Conservation (phyloP, 1,284 basidiomycete genomes). For the Sphagnurus paluster region DNA sequence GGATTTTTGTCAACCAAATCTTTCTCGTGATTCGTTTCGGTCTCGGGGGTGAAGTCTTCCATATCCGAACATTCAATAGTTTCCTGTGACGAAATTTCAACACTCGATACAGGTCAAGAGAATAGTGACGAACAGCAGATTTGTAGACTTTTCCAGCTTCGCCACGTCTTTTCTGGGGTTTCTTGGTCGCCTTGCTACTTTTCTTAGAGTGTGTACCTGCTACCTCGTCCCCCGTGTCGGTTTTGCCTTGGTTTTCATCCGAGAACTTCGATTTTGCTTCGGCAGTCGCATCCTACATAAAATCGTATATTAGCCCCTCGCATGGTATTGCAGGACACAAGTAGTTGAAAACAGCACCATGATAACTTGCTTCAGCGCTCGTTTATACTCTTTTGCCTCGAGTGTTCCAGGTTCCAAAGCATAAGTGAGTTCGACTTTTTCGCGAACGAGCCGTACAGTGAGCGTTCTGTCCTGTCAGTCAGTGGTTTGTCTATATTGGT, state of each 20-base stretch:
- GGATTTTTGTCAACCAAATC: no score
- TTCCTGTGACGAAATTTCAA: conserved; percentile 6
- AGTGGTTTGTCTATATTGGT: not conserved
- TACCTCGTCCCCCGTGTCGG: conserved; percentile 1
- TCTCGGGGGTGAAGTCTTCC: conserved; percentile 16
- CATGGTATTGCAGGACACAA: conserved; percentile 23
- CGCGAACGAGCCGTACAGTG: conserved; percentile 49
- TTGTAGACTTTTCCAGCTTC: conserved; percentile 16
- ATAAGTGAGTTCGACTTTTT: conserved; percentile 42
- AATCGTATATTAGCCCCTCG: not conserved
- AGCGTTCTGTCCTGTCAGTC: conserved; percentile 33
- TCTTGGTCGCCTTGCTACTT: not conserved
- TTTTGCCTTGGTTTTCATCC: not conserved
- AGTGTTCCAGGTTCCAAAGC: conserved; percentile 40
- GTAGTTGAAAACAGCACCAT: conserved; percentile 40
- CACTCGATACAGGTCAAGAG: not conserved
- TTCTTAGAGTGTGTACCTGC: not conserved
- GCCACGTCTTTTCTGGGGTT: conserved; percentile 1
- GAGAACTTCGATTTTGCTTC: conserved; percentile 11
- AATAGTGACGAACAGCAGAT: conserved; percentile 16
- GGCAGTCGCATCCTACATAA: conserved; percentile 6
- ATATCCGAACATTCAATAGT: conserved; percentile 17
- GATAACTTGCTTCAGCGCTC: conserved; percentile 40
- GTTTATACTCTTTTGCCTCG: conserved; percentile 42
- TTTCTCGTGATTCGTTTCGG: no score